Evolutionary conservation across 2,329 filamentous ascomycete species (phyloP).

Genomic region (Hypoxylon sp.): DNA sequence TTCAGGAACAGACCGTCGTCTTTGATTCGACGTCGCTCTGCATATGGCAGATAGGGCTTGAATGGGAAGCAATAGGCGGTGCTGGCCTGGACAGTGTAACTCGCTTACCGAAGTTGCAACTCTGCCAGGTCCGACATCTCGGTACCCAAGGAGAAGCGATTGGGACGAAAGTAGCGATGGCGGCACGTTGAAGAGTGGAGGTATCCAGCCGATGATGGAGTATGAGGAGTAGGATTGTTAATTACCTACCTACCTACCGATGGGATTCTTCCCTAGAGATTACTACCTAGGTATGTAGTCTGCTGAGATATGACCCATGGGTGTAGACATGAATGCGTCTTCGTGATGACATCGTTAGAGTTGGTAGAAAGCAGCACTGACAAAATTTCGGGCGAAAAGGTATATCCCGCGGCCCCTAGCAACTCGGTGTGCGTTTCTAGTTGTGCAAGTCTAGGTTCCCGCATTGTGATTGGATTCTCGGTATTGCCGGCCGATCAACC

Average conservation of each 20-base stretch:
- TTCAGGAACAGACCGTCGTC: conserved; percentile 21
- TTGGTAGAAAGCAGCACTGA: not conserved
- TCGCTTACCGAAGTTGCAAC: conserved; percentile 35
- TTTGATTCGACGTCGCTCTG: conserved; percentile 31
- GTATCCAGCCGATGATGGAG: not conserved
- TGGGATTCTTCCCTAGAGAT: not conserved
- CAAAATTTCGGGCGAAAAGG: conserved; percentile 14
- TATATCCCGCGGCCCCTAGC: conserved; percentile 19
- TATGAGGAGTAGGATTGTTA: not conserved
- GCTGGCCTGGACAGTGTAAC: conserved; percentile 28
- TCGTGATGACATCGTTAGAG: not conserved
- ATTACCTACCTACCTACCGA: not conserved
- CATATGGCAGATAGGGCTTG: conserved; percentile 27
- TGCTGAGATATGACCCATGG: not conserved
- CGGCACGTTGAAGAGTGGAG: not conserved
- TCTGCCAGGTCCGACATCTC: conserved; percentile 28
- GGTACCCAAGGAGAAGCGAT: conserved; percentile 21
- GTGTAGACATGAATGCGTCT: not conserved
- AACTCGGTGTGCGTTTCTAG: conserved; percentile 17
- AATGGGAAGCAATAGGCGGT: conserved; percentile 38
- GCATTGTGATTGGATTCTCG: conserved; percentile 33
- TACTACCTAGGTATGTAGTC: not conserved
- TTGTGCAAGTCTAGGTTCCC: not conserved
- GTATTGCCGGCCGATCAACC: conserved; percentile 32
- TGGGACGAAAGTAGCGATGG: conserved; percentile 4